A percentile compares a stretch with the other conserved stretches of the same genome.
Conservation (phyloP, 257 asterid genomes). For the Solanum bulbocastanum region DNA sequence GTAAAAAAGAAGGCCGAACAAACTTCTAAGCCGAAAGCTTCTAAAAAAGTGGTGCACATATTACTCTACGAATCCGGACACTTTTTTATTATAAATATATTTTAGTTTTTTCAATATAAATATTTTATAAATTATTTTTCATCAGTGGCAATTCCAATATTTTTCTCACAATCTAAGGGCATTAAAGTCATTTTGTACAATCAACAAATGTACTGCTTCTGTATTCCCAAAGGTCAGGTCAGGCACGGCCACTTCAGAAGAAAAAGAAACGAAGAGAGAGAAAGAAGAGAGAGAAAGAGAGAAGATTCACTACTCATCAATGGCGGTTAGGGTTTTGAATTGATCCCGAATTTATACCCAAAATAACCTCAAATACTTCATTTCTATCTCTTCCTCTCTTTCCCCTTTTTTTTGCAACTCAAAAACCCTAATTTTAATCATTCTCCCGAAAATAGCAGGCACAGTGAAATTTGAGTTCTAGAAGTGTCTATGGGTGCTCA, state of each 20-base stretch:
- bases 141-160: background rate
- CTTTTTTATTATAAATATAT: background rate
- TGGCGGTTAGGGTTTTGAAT: constrained; percentile 63
- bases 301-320: constrained; percentile 13
- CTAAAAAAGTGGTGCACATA: background rate
- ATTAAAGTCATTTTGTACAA: background rate
- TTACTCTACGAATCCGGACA: background rate
- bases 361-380: background rate
- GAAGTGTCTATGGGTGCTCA: background rate
- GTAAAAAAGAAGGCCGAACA: background rate
- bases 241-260: background rate
- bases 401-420: background rate
- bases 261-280: background rate
- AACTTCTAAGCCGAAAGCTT: background rate
- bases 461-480: constrained; percentile 12
- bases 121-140: background rate
- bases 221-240: background rate
- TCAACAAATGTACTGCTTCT: background rate
- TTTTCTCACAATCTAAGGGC: background rate
- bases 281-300: constrained; percentile 4
- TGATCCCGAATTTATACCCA: constrained; percentile 12
- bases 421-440: constrained; percentile 55
- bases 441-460: background rate
- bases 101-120: background rate
- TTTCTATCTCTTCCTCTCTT: background rate